Base-by-base conservation (phyloP, 495 filamentous ascomycete species). In the Podospora bellae-mahoneyi region DNA sequence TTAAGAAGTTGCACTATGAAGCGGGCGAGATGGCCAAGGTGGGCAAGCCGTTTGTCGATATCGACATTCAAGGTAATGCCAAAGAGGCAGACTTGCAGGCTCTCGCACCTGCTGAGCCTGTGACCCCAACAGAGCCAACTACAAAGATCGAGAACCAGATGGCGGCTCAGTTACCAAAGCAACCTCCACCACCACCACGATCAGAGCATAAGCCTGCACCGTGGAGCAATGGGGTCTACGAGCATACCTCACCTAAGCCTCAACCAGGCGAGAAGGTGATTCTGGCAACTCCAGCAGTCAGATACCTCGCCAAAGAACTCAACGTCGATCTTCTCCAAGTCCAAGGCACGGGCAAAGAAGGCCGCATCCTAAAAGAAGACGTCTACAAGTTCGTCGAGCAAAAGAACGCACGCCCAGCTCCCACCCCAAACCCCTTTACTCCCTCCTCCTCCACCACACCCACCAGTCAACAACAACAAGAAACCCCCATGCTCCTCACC, bases 1-100 rank as follows among this genome's bases (percentile, higher is more conserved):
- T 99, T 63, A 97, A 97, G 82, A 97, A 93, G 80, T 83, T 99
- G 30, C 87, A 98, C 77, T 98, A 97, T 75, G 92, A 97, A 62
- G 88, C 94, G 18, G 96, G 97, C 66, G 95, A 98, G 69, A 97
- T 96, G 84, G 94, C 94, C 23, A 91, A 92, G 73, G 96, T 97
- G 10, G 95, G 95, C 67, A 92, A 90, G 84, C 88, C 91, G 9
- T 86, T 93, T 70, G 85, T 92, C 54, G 90, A 93, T 73, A 92
- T 93, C 60, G 91, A 93, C 75, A 89, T 90, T 73, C 75, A 83
- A 72, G 84, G 80, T 7, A 84, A 83, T 55, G 80, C 80, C 66
- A 80, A 80, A 62, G 81, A 85, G 62, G 84, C 13, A 10, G 55
- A 58, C 55, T 20, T 58, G 6, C 4, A 58, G n/a, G 55, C 55